Percentiles rank a stretch among this genome's conserved stretches.
These are phyloP conservation scores for Penicillium paneum DNA, from an alignment of 2,329 filamentous ascomycete genomes.

Conservation along the genomic window DNA sequence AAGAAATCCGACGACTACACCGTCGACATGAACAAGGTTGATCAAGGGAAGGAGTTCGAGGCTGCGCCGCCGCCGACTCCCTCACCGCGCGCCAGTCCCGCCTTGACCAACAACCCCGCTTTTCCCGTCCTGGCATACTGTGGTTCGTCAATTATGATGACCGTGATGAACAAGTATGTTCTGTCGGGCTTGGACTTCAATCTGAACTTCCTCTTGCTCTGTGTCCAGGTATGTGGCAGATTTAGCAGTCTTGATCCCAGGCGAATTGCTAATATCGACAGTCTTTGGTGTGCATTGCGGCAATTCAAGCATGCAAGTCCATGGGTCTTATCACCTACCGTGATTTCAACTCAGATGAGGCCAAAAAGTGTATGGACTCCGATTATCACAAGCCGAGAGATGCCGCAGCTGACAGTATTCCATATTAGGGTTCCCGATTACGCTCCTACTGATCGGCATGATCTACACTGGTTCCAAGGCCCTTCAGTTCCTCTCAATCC, in stretches of 20 bases:
- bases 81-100: slow-evolving; percentile 34
- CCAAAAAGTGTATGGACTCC: slow-evolving; percentile 73
- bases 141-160: slow-evolving; percentile 96
- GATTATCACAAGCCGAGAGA: background rate
- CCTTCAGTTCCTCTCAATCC: slow-evolving; percentile 92
- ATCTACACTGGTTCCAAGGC: slow-evolving; percentile 98
- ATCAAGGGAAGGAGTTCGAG: slow-evolving; percentile 48
- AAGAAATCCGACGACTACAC: slow-evolving; percentile 79
- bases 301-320: slow-evolving; percentile 80
- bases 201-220: slow-evolving; percentile 91
- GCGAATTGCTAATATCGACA: slow-evolving; percentile 39
- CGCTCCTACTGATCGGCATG: slow-evolving; percentile 94
- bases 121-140: slow-evolving; percentile 88
- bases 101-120: slow-evolving; percentile 70
- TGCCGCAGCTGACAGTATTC: background rate
- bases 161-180: slow-evolving; percentile 99
- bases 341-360: slow-evolving; percentile 84
- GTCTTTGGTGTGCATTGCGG: slow-evolving; percentile 83
- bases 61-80: slow-evolving; percentile 37
- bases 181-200: slow-evolving; percentile 90
- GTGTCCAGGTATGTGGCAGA: slow-evolving; percentile 71
- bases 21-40: slow-evolving; percentile 64
- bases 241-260: background rate
- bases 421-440: slow-evolving; percentile 84
- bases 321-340: slow-evolving; percentile 75